Evolutionary conservation across 2,329 filamentous ascomycete genomes (phyloP).

Genomic region (Phaeosphaeriaceae sp.): DNA sequence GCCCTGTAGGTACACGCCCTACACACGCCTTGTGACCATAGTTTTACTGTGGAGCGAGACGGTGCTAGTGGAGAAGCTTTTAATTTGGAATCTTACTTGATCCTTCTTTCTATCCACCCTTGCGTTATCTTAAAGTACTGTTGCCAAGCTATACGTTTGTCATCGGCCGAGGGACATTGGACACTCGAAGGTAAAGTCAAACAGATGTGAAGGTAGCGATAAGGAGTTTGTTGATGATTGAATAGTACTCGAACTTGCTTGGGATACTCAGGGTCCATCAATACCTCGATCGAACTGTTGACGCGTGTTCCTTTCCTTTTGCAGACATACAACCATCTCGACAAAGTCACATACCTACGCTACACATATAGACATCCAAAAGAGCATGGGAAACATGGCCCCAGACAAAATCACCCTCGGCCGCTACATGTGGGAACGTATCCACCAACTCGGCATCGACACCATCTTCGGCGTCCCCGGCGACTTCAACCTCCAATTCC

Average conservation of each 20-base stretch:
- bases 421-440: constrained; percentile 53
- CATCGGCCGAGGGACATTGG: neutral
- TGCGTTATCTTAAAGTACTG: neutral
- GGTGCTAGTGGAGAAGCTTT: neutral
- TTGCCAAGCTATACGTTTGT: neutral
- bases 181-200: neutral
- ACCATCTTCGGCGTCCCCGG: constrained; percentile 55
- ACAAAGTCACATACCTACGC: neutral
- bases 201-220: neutral
- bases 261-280: too few species aligned
- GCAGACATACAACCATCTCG: neutral
- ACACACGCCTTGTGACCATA: constrained; percentile 11
- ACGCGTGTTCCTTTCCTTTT: too few species aligned
- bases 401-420: constrained; percentile 49
- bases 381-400: constrained; percentile 16
- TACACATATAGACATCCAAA: neutral
- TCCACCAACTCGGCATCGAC: constrained; percentile 51
- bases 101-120: constrained; percentile 1
- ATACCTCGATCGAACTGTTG: too few species aligned
- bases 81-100: neutral
- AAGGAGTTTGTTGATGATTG: neutral
- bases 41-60: neutral
- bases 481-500: constrained; percentile 56
- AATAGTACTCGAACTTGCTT: neutral
- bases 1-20: neutral